phyloP scores from a whole-genome alignment of 768 basidiomycete genomes.

The Exidia glandulosa region DNA sequence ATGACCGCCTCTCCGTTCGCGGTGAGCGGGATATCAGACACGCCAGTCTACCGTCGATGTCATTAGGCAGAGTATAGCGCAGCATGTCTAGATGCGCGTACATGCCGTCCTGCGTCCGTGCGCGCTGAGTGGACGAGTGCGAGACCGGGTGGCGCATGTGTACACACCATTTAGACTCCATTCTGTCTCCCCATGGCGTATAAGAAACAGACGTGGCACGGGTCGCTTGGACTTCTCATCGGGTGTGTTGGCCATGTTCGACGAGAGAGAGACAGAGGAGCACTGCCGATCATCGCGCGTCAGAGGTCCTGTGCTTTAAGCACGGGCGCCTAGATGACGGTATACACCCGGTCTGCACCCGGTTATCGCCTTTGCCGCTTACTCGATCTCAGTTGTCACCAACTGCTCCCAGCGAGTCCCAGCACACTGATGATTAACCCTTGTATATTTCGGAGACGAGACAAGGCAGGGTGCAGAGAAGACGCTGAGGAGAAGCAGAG shows the following conservation, averaged over 20 bases:
- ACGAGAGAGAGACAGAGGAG: not conserved
- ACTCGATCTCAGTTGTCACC: no score
- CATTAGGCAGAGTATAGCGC: conserved; percentile 21
- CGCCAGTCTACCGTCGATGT: conserved; percentile 70
- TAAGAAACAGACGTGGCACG: conserved; percentile 65
- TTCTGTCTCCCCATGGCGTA: conserved; percentile 50
- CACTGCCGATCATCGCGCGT: not conserved
- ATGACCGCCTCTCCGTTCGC: conserved; percentile 61
- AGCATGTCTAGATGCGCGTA: conserved; percentile 3
- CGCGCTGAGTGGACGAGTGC: not conserved
- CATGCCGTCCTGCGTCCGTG: conserved; percentile 13
- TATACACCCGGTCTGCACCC: no score
- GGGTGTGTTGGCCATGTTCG: not conserved
- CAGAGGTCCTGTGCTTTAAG: not conserved
- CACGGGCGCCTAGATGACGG: not conserved
- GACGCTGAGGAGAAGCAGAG: not conserved
- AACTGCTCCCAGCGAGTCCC: no score
- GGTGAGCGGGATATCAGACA: conserved; percentile 81
- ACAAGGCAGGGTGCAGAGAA: not conserved
- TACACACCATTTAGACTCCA: conserved; percentile 15
- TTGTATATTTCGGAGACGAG: not conserved
- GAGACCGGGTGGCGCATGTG: not conserved
- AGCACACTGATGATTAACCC: no score
- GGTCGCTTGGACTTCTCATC: conserved; percentile 21
- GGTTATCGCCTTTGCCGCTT: no score